phyloP scores from a whole-genome alignment of 1,139 yeast species.

The Debaryomyces sp. region DNA sequence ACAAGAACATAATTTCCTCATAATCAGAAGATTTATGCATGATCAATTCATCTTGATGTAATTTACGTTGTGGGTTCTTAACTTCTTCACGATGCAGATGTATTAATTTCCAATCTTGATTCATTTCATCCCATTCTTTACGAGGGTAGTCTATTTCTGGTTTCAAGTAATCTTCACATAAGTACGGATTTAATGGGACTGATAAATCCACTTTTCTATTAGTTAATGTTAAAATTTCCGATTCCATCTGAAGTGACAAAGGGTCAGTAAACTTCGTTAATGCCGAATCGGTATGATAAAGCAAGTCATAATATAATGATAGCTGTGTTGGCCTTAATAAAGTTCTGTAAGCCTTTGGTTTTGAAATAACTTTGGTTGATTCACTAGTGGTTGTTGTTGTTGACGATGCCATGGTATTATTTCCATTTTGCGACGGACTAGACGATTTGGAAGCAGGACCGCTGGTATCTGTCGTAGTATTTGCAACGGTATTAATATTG shows the following conservation, averaged over 20 bases:
- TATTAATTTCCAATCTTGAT: constrained; percentile 33
- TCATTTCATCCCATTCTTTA: constrained; percentile 42
- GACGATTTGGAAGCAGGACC: constrained; percentile 10
- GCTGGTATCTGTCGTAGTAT: background rate
- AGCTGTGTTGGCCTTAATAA: constrained; percentile 78
- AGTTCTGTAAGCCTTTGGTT: constrained; percentile 75
- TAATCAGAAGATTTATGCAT: constrained; percentile 81
- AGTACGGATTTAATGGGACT: constrained; percentile 71
- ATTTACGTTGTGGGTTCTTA: constrained; percentile 43
- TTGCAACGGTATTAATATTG: constrained; percentile 8
- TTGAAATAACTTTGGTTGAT: constrained; percentile 18
- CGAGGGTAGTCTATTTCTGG: constrained; percentile 53
- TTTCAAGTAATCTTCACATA: constrained; percentile 44
- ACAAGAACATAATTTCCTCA: constrained; percentile 79
- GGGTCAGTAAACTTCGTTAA: constrained; percentile 79
- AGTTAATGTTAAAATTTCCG: constrained; percentile 78
- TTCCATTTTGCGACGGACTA: constrained; percentile 2
- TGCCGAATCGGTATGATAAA: constrained; percentile 78
- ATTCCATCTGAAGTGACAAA: constrained; percentile 74
- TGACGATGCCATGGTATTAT: background rate
- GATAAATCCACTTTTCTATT: constrained; percentile 74
- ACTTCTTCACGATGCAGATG: constrained; percentile 52
- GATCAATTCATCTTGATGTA: constrained; percentile 49
- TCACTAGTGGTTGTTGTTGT: constrained; percentile 2
- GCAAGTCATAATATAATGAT: constrained; percentile 81